Evolutionary conservation across 306 rosid species (phyloP).

Genomic region (Quercus parvula): DNA sequence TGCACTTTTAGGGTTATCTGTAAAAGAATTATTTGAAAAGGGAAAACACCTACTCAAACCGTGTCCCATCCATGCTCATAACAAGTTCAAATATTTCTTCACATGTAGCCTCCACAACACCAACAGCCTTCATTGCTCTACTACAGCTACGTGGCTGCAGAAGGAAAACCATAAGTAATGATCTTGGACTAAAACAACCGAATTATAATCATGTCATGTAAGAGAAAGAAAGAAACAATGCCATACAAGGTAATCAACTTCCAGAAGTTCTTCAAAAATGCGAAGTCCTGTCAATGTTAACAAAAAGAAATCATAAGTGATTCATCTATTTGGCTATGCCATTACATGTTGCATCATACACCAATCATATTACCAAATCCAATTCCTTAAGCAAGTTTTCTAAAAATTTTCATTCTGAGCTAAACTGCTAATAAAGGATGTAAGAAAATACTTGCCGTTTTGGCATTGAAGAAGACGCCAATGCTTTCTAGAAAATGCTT

Average conservation of each 20-base stretch:
- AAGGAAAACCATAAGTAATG: conserved; percentile 33
- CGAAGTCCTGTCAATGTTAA: conserved; percentile 75
- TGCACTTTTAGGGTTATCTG: conserved; percentile 3
- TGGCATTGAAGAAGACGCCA: conserved; percentile 99
- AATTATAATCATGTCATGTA: conserved; percentile 15
- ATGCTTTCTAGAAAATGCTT: conserved; percentile 89
- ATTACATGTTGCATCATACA: background rate
- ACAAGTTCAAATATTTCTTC: conserved; percentile 97
- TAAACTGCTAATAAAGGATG: conserved; percentile 1
- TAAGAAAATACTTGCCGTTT: conserved; percentile 49
- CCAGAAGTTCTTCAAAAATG: conserved; percentile 88
- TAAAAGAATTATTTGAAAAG: conserved; percentile 14
- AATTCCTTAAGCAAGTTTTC: conserved; percentile 19
- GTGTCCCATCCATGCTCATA: conserved; percentile 99
- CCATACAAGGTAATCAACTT: conserved; percentile 96
- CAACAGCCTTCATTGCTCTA: conserved; percentile 99
- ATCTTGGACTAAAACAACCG: conserved; percentile 19
- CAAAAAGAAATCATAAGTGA: conserved; percentile 14
- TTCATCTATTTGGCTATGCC: conserved; percentile 16
- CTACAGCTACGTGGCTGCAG: conserved; percentile 98
- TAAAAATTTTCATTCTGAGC: conserved; percentile 6
- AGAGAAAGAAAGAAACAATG: conserved; percentile 22
- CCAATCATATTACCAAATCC: conserved; percentile 6
- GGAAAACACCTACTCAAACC: conserved; percentile 98
- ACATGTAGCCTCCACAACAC: conserved; percentile 96